Base-by-base conservation (phyloP, 2,329 filamentous ascomycete species). In the Cladorrhinum sp. region DNA sequence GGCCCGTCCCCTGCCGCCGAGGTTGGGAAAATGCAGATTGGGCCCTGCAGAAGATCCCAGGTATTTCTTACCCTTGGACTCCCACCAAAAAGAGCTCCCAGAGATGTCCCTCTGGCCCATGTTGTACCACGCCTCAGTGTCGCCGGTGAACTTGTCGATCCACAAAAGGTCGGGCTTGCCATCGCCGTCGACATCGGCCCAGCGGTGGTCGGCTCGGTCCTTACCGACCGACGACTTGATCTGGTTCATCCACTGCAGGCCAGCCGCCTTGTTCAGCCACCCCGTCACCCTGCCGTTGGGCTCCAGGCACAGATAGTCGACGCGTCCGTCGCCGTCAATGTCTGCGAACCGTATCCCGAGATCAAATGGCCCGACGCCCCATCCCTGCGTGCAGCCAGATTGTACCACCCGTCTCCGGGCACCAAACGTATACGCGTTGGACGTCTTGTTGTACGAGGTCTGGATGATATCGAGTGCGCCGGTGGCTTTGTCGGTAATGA, bases 161-260 rank as follows among this genome's bases (percentile, higher is more conserved):
- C 66, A 72, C 23, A 76, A 57, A 22, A 75, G 61, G 62, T 78
- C 76, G 18, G 67, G 71, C 6, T 52, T 62, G 16, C 73, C 73
- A 48, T 75, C 73, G 12, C 74, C 73, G 55, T 77, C 73, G 22
- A 77, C 71, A 62, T 78, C 77, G 3, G 71, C 72, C 38, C 66
- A 78, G 8, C 70, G 69, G 10, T 75, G 55, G 59, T 76, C 74
- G 12, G 74, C 73, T 1, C 75, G 71, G 52, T 76, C 75, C 12
- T 65, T 66, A 24, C 55, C 65, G 41, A 69, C 66, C 12, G 64
- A 55, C 51, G 63, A 63, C 62, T 73, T 75, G 63, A 71, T 54
- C 65, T 71, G 70, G 16, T 48, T 61, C n/a, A 63, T 63, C 57
- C 58, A 52, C 41, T 49, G 61, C 62, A 59, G 68, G 59, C 32